Evolutionary conservation across 306 rosid species (phyloP), one percentile per base, ranked within the genome.

Genomic region (Dalbergia cultrata): DNA sequence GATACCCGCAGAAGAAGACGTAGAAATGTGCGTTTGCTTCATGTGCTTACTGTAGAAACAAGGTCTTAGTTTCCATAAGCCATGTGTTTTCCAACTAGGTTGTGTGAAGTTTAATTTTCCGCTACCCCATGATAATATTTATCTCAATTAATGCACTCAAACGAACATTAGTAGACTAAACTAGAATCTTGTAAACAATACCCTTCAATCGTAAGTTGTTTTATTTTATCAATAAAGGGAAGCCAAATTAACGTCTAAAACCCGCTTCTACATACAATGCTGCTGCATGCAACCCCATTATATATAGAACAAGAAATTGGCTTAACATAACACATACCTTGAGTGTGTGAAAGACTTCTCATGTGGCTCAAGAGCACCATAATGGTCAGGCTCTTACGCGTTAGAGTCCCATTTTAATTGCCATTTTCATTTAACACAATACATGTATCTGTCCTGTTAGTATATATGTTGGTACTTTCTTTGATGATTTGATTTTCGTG

Each of bases 61-160:
- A 79, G 63, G 78, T 16, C 80, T 70, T 61, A 33, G 47, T 76
- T 64, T 81, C 70, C 81, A 67, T 64, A 35, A 62, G 60, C 86
- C 90, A 87, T 84, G 87, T 87, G 87, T 73, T 81, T 77, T 68
- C 78, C 85, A 80, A 70, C 81, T 77, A 67, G 74, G 44, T 81
- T 80, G 75, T 80, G 83, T 81, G 71, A 5, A 77, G 19, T 75
- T 68, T 69, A 80, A 83, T 75, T 77, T 83, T 86, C 78, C 77
- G n/a, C 70, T 71, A 80, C 61, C 53, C 39, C 58, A 10, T 76
- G 7, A 37, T 5, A 37, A 37, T 37, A 37, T 37, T 37, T 78
- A 69, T 70, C 77, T 63, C 82, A 16, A 19, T 50, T 76, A 26
- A 68, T 71, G 22, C 49, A 61, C n/a, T 13, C 47, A 70, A 73